Percentiles rank a stretch among this genome's conserved stretches.
Conservation (phyloP, 2,329 filamentous ascomycete species). For the Aspergillus sp. region DNA sequence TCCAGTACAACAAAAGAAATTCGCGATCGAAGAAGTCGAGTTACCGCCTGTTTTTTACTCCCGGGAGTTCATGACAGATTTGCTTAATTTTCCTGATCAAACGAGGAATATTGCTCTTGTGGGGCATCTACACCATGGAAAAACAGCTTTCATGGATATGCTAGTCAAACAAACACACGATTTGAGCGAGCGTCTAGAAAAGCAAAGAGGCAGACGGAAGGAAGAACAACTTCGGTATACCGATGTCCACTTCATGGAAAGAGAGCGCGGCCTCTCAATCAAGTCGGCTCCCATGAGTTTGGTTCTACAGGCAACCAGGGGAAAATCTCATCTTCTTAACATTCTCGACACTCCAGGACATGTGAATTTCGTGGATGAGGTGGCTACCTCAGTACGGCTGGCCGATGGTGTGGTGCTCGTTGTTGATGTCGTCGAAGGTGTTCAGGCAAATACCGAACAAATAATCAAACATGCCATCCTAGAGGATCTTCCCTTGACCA, state of each 20-base stretch:
- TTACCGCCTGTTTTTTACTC: conserved; percentile 84
- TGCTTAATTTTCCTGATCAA: conserved; percentile 95
- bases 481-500: conserved; percentile 79
- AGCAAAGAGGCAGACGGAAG: conserved; percentile 71
- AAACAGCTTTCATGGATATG: conserved; percentile 98
- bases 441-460: conserved; percentile 96
- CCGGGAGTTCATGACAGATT: conserved; percentile 85
- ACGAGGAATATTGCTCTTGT: conserved; percentile 88
- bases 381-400: conserved; percentile 79
- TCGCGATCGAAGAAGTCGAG: conserved; percentile 86
- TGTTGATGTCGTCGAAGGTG: conserved; percentile 96
- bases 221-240: conserved; percentile 95
- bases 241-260: conserved; percentile 82
- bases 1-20: conserved; percentile 91
- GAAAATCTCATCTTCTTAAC: conserved; percentile 93
- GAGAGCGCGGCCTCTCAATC: conserved; percentile 83
- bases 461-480: conserved; percentile 94
- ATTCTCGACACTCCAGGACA: conserved; percentile 95
- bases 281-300: conserved; percentile 94
- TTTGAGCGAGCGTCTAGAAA: conserved; percentile 71
- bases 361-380: conserved; percentile 97
- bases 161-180: conserved; percentile 93
- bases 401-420: conserved; percentile 90
- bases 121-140: conserved; percentile 93
- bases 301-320: conserved; percentile 78